phyloP scores from a whole-genome alignment of 805 yeast species.

The Metschnikowia hibisci region DNA sequence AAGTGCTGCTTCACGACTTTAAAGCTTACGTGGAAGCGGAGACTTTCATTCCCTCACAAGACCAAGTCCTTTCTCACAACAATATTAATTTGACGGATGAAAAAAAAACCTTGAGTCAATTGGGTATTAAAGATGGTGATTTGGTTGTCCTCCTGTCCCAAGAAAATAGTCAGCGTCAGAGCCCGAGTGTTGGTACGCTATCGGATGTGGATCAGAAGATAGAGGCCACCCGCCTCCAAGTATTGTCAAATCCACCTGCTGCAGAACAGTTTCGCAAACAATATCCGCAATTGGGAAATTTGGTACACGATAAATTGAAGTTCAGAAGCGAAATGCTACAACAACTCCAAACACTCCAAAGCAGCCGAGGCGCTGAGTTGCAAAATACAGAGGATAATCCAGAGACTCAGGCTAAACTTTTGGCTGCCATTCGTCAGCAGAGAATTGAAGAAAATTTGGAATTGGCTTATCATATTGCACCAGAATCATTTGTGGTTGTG shows the following conservation, averaged over 20 bases:
- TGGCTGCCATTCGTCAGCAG: constrained; percentile 64
- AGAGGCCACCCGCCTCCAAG: constrained; percentile 49
- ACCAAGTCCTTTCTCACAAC: constrained; percentile 49
- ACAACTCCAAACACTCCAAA: constrained; percentile 30
- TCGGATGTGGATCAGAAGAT: constrained; percentile 1
- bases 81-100: constrained; percentile 37
- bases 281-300: constrained; percentile 47
- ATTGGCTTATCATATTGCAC: constrained; percentile 80
- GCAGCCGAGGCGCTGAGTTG: constrained; percentile 14
- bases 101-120: constrained; percentile 38
- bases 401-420: constrained; percentile 58
- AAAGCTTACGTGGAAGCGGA: constrained; percentile 72
- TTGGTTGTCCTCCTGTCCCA: constrained; percentile 42
- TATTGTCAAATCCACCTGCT: constrained; percentile 39
- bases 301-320: constrained; percentile 43
- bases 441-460: constrained; percentile 77
- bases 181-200: background rate
- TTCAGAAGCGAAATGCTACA: constrained; percentile 37
- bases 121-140: constrained; percentile 56
- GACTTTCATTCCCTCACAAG: constrained; percentile 45
- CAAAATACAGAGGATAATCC: constrained; percentile 46
- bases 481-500: constrained; percentile 82
- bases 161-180: constrained; percentile 1
- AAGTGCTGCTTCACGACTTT: constrained; percentile 62
- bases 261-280: constrained; percentile 32